These are phyloP conservation scores for Trichoderma pleuroti DNA, from an alignment of 2,329 filamentous ascomycete species.

Conservation along the genomic window DNA sequence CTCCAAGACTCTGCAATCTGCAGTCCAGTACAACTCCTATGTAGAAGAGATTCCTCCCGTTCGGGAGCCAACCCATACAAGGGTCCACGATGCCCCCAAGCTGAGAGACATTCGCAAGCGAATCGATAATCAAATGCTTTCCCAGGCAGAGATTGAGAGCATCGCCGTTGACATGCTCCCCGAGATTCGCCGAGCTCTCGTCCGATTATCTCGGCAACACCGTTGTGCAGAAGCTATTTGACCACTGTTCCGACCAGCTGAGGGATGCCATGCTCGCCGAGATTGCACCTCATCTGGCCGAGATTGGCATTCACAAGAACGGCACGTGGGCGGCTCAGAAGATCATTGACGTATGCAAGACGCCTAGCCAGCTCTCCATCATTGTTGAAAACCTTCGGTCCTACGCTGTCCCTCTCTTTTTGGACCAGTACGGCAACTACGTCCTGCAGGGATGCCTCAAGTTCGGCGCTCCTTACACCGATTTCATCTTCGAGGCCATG, in stretches of 20 bases:
- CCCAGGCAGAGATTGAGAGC: conserved; percentile 82
- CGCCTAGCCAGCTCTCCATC: conserved; percentile 73
- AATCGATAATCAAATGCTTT: conserved; percentile 91
- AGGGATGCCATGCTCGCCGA: conserved; percentile 88
- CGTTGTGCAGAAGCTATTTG: conserved; percentile 98
- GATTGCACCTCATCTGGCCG: conserved; percentile 87
- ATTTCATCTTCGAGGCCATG: conserved; percentile 99
- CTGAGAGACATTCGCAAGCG: conserved; percentile 94
- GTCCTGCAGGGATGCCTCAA: conserved; percentile 95
- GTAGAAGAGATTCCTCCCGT: conserved; percentile 84
- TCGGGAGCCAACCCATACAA: conserved; percentile 80
- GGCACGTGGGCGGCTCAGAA: conserved; percentile 99
- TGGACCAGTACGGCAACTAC: conserved; percentile 98
- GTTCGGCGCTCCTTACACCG: conserved; percentile 82
- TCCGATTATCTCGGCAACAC: conserved; percentile 98
- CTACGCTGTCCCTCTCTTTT: conserved; percentile 86
- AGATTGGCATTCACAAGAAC: conserved; percentile 98
- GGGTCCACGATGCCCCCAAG: conserved; percentile 89
- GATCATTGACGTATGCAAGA: conserved; percentile 95
- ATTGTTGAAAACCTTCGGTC: conserved; percentile 82
- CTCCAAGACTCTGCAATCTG: conserved; percentile 66
- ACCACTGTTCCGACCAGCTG: conserved; percentile 85
- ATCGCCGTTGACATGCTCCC: conserved; percentile 93
- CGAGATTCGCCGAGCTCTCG: conserved; percentile 88
- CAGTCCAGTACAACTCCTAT: conserved; percentile 71